These are phyloP conservation scores for Chrysanthemum seticuspe DNA, from an alignment of 129 eudicot species.

Conservation along the genomic window DNA sequence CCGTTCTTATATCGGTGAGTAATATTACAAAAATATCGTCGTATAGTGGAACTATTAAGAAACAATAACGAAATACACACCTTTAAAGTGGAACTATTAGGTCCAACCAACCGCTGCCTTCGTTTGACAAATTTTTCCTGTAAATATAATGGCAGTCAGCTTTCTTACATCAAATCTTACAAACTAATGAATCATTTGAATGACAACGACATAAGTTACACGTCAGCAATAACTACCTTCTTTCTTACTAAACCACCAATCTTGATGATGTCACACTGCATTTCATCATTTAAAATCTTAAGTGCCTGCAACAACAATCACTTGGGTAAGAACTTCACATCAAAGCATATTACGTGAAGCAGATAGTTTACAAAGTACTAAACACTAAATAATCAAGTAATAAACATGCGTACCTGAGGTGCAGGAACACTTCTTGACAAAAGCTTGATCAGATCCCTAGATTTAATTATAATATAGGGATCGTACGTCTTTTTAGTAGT, in stretches of 20 bases:
- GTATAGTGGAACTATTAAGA: too few relatives aligned
- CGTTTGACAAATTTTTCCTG: slow-evolving; percentile 95
- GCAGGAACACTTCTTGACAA: slow-evolving; percentile 97
- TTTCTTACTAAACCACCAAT: slow-evolving; percentile 51
- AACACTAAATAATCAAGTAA: neutral
- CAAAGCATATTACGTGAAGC: neutral
- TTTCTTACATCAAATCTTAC: neutral
- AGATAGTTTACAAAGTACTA: neutral
- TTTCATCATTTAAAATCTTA: slow-evolving; percentile 88
- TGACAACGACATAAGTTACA: neutral
- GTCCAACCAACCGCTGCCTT: slow-evolving; percentile 84
- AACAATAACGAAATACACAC: slow-evolving; percentile 35
- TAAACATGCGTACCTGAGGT: slow-evolving; percentile 54
- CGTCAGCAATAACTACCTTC: slow-evolving; percentile 15
- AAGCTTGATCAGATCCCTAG: slow-evolving; percentile 89
- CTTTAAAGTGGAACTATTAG: slow-evolving; percentile 81
- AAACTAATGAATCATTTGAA: too few relatives aligned
- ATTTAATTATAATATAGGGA: slow-evolving; percentile 84
- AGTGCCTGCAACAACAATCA: slow-evolving; percentile 53
- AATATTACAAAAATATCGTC: neutral
- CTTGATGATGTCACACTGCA: slow-evolving; percentile 96
- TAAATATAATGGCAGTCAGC: slow-evolving; percentile 15
- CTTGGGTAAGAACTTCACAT: slow-evolving; percentile 21
- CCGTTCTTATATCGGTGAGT: neutral
- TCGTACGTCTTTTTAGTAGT: slow-evolving; percentile 86